These are phyloP conservation scores for Tolypocladium ophioglossoides DNA, from an alignment of 2,329 filamentous ascomycete species.

Conservation along the genomic window DNA sequence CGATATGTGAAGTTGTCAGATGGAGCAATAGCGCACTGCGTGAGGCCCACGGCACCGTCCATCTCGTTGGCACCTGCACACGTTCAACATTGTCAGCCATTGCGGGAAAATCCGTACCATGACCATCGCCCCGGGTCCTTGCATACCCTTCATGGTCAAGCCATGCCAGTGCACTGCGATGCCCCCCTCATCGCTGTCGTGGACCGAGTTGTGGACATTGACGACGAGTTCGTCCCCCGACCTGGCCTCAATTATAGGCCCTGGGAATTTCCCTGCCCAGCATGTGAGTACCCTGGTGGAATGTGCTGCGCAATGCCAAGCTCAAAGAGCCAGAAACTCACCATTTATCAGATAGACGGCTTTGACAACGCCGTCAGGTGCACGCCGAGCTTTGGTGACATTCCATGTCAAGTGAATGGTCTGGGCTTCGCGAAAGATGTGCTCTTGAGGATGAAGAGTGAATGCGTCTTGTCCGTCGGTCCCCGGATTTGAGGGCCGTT, in stretches of 20 bases:
- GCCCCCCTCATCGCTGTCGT: slow-evolving; percentile 1
- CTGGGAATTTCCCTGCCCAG: slow-evolving; percentile 24
- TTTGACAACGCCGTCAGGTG: slow-evolving; percentile 40
- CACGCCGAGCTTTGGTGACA: slow-evolving; percentile 24
- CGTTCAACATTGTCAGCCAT: neutral
- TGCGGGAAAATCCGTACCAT: neutral
- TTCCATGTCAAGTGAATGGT: slow-evolving; percentile 24
- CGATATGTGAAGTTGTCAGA: slow-evolving; percentile 40
- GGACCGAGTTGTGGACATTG: slow-evolving; percentile 26
- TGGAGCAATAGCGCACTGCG: slow-evolving; percentile 48
- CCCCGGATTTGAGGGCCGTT: neutral
- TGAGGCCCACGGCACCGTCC: slow-evolving; percentile 54
- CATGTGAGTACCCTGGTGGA: neutral
- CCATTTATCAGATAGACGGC: slow-evolving; percentile 38
- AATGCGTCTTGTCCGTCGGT: slow-evolving; percentile 1
- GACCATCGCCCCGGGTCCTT: slow-evolving; percentile 16
- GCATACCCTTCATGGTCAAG: slow-evolving; percentile 45
- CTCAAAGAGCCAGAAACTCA: slow-evolving; percentile 5
- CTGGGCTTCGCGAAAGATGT: slow-evolving; percentile 24
- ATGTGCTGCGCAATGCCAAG: neutral
- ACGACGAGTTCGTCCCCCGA: slow-evolving; percentile 31
- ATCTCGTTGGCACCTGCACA: slow-evolving; percentile 35
- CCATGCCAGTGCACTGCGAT: slow-evolving; percentile 61
- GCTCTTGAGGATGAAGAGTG: slow-evolving; percentile 28
- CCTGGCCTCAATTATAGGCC: slow-evolving; percentile 33